Conservation (phyloP, 495 filamentous ascomycete genomes). For the Neurospora africana region DNA sequence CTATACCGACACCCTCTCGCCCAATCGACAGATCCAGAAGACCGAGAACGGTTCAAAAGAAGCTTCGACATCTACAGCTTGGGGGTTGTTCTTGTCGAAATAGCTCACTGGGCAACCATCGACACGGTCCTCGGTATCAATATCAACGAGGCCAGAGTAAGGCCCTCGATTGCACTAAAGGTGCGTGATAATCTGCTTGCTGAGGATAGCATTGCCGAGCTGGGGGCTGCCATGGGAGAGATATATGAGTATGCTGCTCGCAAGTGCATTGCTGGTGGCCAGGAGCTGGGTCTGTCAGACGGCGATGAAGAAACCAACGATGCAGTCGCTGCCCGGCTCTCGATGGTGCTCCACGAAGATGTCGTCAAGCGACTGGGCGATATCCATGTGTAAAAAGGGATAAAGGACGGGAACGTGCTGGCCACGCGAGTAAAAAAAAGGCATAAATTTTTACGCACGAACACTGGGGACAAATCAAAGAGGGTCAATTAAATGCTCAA, state of each 20-base stretch:
- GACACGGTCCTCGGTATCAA: conserved; percentile 35
- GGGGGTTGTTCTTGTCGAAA: conserved; percentile 43
- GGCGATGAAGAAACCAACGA: conserved; percentile 27
- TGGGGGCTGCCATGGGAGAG: conserved; percentile 24
- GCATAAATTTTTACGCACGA: not conserved
- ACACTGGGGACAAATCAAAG: not conserved
- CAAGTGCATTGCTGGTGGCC: conserved; percentile 23
- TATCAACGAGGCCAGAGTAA: conserved; percentile 11
- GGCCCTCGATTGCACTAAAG: conserved; percentile 19
- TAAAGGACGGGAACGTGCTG: not conserved
- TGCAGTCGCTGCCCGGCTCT: conserved; percentile 19
- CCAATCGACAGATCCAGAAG: conserved; percentile 26
- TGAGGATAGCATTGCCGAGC: conserved; percentile 16
- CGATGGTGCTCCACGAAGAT: conserved; percentile 24
- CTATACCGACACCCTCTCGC: conserved; percentile 40
- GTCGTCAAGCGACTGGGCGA: conserved; percentile 28
- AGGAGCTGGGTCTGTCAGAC: conserved; percentile 17
- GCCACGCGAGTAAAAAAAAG: not conserved
- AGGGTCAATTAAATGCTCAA: not conserved
- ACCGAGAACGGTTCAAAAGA: conserved; percentile 32
- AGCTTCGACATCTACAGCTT: conserved; percentile 47
- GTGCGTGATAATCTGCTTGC: conserved; percentile 20
- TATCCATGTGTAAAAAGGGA: conserved; percentile 16
- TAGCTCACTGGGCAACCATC: conserved; percentile 42
- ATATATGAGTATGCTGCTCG: conserved; percentile 22